Conservation (phyloP, 1,284 basidiomycete genomes). For the Ganoderma sinense region DNA sequence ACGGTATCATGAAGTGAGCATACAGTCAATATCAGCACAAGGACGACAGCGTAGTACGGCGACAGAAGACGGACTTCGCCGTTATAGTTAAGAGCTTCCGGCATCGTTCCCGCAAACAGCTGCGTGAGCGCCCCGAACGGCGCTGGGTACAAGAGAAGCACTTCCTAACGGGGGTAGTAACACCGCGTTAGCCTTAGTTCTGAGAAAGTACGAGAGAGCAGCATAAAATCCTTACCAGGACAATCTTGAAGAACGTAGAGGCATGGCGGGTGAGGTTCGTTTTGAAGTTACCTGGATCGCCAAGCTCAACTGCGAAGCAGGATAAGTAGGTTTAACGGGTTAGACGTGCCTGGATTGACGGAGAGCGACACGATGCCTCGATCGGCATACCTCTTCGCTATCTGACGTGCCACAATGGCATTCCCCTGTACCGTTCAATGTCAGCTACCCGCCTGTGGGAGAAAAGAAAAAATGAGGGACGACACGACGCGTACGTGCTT, state of each 20-base stretch:
- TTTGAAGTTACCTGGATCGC: slow-evolving; percentile 30
- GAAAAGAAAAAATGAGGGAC: background rate
- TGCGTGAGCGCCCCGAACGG: slow-evolving; percentile 35
- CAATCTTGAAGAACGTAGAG: slow-evolving; percentile 3
- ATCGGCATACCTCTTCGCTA: slow-evolving; percentile 38
- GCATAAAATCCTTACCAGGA: slow-evolving; percentile 17
- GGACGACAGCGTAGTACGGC: background rate
- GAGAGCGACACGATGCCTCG: slow-evolving; percentile 46
- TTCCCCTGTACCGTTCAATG: slow-evolving; percentile 3
- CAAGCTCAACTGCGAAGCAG: background rate
- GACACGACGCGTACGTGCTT: slow-evolving; percentile 47
- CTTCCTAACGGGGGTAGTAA: background rate
- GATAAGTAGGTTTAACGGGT: too few species aligned
- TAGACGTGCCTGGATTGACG: slow-evolving; percentile 40
- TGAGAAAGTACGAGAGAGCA: too few species aligned
- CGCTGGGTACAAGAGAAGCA: slow-evolving; percentile 25
- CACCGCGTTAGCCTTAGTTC: background rate
- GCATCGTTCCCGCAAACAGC: slow-evolving; percentile 36
- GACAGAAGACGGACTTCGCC: slow-evolving; percentile 29
- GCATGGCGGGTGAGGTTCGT: slow-evolving; percentile 28
- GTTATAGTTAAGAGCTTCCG: slow-evolving; percentile 32
- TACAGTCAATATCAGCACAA: background rate
- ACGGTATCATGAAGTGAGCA: slow-evolving; percentile 44
- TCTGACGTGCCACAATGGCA: slow-evolving; percentile 15
- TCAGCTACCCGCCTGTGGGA: too few species aligned